Conservation (phyloP, 1,284 basidiomycete species). For the Puccinia triticina region DNA sequence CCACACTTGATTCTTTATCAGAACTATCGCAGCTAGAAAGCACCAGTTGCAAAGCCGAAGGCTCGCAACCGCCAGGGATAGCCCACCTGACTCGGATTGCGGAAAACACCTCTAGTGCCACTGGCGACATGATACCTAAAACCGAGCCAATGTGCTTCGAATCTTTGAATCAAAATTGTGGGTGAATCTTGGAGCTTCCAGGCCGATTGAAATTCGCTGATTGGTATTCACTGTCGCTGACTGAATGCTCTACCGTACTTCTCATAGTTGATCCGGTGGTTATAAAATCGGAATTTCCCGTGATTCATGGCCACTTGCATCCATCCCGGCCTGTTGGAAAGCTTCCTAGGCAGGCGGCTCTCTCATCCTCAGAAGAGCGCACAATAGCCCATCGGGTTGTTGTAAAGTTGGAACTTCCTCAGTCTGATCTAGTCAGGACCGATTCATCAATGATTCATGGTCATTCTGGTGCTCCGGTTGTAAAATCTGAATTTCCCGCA, state of each 20-base stretch:
- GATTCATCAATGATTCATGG: not conserved
- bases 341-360: no score
- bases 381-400: not conserved
- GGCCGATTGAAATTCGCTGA: not conserved
- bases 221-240: no score
- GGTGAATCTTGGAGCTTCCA: not conserved
- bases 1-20: not conserved
- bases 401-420: not conserved
- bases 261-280: no score
- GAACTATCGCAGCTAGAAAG: not conserved
- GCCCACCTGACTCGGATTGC: not conserved
- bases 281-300: not conserved
- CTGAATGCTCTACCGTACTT: not conserved
- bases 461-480: not conserved
- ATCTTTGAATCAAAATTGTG: not conserved
- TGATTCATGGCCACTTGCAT: no score
- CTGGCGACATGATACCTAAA: no score
- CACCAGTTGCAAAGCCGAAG: not conserved
- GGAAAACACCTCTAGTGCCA: not conserved
- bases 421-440: not conserved
- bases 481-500: no score
- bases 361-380: not conserved
- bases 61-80: not conserved
- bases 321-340: no score
- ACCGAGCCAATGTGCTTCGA: not conserved